Evolutionary conservation across 1,284 basidiomycete genomes (phyloP).

Genomic region (Microstroma glucosiphilum): DNA sequence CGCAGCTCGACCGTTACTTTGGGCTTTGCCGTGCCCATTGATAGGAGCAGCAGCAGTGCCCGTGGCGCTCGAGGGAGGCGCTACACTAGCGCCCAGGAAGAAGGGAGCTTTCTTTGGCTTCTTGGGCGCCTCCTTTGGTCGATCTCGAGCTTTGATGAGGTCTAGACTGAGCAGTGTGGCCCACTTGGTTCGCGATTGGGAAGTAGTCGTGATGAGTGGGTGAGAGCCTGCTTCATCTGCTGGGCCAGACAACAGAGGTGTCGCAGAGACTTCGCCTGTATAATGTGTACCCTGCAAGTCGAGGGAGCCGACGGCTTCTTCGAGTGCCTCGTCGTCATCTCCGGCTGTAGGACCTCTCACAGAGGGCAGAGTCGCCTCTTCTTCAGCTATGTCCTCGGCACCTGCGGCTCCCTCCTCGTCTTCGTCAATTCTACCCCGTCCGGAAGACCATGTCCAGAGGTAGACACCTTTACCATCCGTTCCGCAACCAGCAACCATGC

Average conservation of each 20-base stretch:
- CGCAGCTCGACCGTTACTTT: no score
- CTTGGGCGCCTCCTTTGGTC: conserved; percentile 90
- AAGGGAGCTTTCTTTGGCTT: conserved; percentile 77
- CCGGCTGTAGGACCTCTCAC: conserved; percentile 47
- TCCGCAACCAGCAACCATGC: not conserved
- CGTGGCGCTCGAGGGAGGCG: conserved; percentile 48
- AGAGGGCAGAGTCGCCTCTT: conserved; percentile 39
- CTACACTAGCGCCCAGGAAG: conserved; percentile 80
- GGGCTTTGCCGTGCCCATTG: not conserved
- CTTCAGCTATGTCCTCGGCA: not conserved
- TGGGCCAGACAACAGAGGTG: no score
- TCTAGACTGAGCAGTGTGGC: conserved; percentile 93
- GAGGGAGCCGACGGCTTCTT: not conserved
- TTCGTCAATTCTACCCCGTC: not conserved
- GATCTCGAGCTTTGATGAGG: conserved; percentile 83
- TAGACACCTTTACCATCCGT: conserved; percentile 1
- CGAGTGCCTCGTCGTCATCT: conserved; percentile 10
- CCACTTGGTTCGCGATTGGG: conserved; percentile 88
- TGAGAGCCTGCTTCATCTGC: no score
- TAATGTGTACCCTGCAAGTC: not conserved
- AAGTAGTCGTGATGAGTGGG: conserved; percentile 70
- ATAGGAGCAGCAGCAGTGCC: not conserved
- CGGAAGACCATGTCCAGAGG: conserved; percentile 2
- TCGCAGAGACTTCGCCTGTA: no score
- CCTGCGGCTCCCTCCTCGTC: not conserved